Conservation (phyloP, 345 rosid species). For the Eucalyptus camaldulensis region DNA sequence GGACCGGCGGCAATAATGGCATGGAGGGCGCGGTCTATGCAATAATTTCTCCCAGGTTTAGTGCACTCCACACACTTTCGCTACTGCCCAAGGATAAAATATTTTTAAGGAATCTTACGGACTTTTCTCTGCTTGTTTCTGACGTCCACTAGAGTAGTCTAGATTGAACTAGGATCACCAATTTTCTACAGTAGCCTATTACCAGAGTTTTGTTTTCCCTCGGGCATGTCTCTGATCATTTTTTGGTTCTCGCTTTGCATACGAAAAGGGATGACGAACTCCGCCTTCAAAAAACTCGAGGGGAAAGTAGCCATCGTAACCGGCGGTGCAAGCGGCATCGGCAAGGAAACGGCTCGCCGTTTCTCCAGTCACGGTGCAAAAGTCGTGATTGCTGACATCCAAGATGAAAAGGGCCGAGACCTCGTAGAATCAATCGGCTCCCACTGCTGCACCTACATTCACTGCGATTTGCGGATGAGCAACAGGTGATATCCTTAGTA, state of each 20-base stretch:
- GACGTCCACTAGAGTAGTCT: not conserved
- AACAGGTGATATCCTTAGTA: not conserved
- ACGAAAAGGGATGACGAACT: not conserved
- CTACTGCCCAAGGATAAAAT: not conserved
- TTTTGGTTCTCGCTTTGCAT: not conserved
- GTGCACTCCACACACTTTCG: too few relatives aligned
- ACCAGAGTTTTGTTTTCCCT: not conserved
- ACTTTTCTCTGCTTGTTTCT: not conserved
- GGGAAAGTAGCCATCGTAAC: constrained; percentile 8
- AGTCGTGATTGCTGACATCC: constrained; percentile 5
- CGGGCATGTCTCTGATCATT: not conserved
- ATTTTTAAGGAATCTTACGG: not conserved
- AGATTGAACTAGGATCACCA: not conserved
- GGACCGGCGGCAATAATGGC: too few relatives aligned
- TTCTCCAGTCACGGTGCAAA: not conserved
- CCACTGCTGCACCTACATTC: not conserved
- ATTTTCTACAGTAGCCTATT: too few relatives aligned
- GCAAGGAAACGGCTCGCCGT: not conserved
- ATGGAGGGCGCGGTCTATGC: too few relatives aligned
- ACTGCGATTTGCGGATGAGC: constrained; percentile 12
- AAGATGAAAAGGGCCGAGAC: not conserved
- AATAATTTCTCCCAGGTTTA: too few relatives aligned
- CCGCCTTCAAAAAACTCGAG: not conserved
- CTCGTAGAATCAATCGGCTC: not conserved
- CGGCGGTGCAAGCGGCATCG: constrained; percentile 3